These are phyloP conservation scores for Lantana camara DNA, from an alignment of 257 asterid species.

Conservation along the genomic window DNA sequence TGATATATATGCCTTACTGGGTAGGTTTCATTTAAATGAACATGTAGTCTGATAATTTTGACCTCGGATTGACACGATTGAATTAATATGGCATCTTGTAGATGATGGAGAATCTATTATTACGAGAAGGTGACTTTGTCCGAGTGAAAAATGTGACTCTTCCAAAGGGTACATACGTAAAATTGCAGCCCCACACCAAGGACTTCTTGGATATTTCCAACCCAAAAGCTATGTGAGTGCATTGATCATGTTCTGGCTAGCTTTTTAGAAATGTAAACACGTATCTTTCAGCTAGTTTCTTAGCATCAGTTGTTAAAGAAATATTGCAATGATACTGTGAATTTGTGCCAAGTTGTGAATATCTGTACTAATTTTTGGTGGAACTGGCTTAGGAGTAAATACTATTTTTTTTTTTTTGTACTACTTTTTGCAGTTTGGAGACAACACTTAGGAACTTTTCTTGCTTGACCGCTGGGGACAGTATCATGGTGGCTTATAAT, in stretches of 20 bases:
- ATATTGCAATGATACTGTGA: background rate
- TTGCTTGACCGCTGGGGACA: constrained; percentile 94
- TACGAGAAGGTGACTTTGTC: constrained; percentile 93
- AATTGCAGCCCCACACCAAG: constrained; percentile 93
- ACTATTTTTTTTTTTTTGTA: constrained; percentile 16
- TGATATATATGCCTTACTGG: constrained; percentile 99
- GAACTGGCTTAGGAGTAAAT: background rate
- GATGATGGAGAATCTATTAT: constrained; percentile 98
- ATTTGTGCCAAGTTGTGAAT: background rate
- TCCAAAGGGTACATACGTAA: constrained; percentile 94
- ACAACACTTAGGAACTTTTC: constrained; percentile 95
- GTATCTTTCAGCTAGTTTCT: background rate
- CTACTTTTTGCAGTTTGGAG: constrained; percentile 74
- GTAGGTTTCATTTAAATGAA: constrained; percentile 47
- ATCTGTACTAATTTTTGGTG: constrained; percentile 14
- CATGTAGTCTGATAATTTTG: background rate
- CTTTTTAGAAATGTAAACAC: background rate
- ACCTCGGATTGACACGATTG: constrained; percentile 23
- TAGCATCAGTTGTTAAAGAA: background rate
- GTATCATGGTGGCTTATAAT: constrained; percentile 99
- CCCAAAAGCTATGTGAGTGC: constrained; percentile 95
- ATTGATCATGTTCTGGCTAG: constrained; percentile 9
- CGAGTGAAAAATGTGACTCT: constrained; percentile 87
- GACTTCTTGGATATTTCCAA: constrained; percentile 96
- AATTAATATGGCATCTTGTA: constrained; percentile 31